phyloP scores from a whole-genome alignment of 2,329 filamentous ascomycete genomes.

The Delphinella strobiligena region DNA sequence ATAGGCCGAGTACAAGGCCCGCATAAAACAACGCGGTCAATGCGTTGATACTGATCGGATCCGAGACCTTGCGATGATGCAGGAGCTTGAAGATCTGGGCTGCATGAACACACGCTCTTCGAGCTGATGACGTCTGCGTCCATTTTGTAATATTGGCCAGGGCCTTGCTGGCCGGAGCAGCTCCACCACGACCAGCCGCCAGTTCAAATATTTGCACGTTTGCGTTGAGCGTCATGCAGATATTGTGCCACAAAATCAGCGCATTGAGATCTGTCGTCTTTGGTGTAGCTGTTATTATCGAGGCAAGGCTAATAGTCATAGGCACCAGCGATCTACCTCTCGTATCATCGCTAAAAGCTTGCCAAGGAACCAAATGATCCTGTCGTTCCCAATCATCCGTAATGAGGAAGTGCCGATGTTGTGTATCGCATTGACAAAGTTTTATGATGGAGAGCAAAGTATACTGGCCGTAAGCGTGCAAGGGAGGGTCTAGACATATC shows the following conservation, averaged over 20 bases:
- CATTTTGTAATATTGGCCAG: conserved; percentile 39
- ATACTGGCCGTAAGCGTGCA: conserved; percentile 9
- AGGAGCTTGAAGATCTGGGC: conserved; percentile 41
- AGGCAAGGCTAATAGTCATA: conserved; percentile 24
- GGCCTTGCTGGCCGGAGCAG: conserved; percentile 34
- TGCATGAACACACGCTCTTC: conserved; percentile 39
- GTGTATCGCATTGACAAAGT: conserved; percentile 10
- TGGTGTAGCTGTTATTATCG: conserved; percentile 30
- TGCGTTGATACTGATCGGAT: conserved; percentile 40
- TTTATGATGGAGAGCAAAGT: conserved; percentile 10
- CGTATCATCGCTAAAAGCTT: conserved; percentile 35
- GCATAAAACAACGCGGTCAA: conserved; percentile 39
- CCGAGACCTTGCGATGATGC: conserved; percentile 39
- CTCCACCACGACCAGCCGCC: conserved; percentile 38
- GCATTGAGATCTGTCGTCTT: conserved; percentile 36
- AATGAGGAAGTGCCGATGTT: conserved; percentile 11
- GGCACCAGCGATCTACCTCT: conserved; percentile 29
- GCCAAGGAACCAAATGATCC: conserved; percentile 15
- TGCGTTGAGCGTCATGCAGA: conserved; percentile 40
- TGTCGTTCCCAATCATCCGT: conserved; percentile 11
- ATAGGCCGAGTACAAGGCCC: conserved; percentile 39
- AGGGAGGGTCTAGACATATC: conserved; percentile 9
- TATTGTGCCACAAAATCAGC: conserved; percentile 40
- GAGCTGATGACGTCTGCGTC: conserved; percentile 38
- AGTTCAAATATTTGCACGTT: conserved; percentile 42